Evolutionary conservation across 345 rosid species (phyloP).

Genomic region (Salix dunnii): DNA sequence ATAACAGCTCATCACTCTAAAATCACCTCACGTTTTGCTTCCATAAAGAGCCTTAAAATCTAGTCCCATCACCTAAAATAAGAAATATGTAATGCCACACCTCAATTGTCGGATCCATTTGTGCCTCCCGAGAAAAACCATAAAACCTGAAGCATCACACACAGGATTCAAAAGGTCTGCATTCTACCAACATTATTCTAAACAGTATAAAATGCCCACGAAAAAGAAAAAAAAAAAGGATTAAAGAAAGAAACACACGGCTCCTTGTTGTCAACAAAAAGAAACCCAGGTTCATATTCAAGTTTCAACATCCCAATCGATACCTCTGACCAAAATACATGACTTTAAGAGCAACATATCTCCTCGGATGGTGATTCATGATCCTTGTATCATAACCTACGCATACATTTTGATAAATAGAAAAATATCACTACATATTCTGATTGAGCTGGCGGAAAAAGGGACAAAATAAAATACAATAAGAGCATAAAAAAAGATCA

Average conservation of each 20-base stretch:
- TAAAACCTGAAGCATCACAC: conserved; percentile 55
- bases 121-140: conserved; percentile 89
- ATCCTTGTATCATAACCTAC: conserved; percentile 21
- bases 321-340: conserved; percentile 96
- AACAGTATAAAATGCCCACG: neutral
- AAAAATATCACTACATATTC: neutral
- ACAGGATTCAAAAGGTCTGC: conserved; percentile 2
- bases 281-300: neutral
- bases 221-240: neutral
- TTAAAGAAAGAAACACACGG: neutral
- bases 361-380: conserved; percentile 39
- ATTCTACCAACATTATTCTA: neutral
- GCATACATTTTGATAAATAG: neutral
- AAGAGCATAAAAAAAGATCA: too few species aligned
- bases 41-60: neutral
- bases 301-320: neutral
- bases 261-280: neutral
- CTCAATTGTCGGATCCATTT: conserved; percentile 91
- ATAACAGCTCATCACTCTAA: neutral
- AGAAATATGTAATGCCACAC: conserved; percentile 28
- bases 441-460: neutral
- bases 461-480: too few species aligned
- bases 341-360: conserved; percentile 76
- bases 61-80: neutral
- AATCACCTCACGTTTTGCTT: neutral